Evolutionary conservation across 805 yeast genomes (phyloP).

Genomic region (Metschnikowia kofuensis): DNA sequence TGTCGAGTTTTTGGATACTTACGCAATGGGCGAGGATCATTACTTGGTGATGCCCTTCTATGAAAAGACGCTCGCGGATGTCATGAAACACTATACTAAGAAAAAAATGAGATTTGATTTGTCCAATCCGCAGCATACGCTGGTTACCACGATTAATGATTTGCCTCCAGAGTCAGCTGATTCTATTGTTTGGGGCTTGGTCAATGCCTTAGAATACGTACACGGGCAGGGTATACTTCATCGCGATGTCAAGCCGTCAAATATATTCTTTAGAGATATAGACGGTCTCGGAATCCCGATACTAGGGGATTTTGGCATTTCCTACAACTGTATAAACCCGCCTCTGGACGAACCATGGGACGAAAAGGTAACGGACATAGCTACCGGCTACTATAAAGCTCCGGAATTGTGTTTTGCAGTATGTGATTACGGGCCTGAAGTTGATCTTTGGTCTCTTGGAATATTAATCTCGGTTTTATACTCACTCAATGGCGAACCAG

Average conservation of each 20-base stretch:
- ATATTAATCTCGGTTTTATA: slow-evolving; percentile 56
- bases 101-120: slow-evolving; percentile 25
- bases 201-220: slow-evolving; percentile 25
- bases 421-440: slow-evolving; percentile 47
- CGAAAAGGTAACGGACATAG: slow-evolving; percentile 52
- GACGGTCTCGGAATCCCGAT: slow-evolving; percentile 25
- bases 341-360: slow-evolving; percentile 39
- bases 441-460: slow-evolving; percentile 76
- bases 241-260: slow-evolving; percentile 41
- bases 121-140: slow-evolving; percentile 19
- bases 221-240: slow-evolving; percentile 37
- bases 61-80: slow-evolving; percentile 23
- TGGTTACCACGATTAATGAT: slow-evolving; percentile 10
- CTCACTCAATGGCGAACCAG: slow-evolving; percentile 27
- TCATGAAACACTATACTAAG: slow-evolving; percentile 21
- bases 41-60: slow-evolving; percentile 33
- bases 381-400: slow-evolving; percentile 66
- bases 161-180: slow-evolving; percentile 14
- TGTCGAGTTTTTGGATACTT: slow-evolving; percentile 20
- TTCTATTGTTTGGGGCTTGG: slow-evolving; percentile 18
- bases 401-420: slow-evolving; percentile 70
- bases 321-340: slow-evolving; percentile 22
- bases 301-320: slow-evolving; percentile 66
- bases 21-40: slow-evolving; percentile 29
- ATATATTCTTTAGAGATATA: slow-evolving; percentile 27